These are phyloP conservation scores for Rhipidocladum racemiflorum DNA, from an alignment of 176 grass and related monocot genomes.

Conservation along the genomic window DNA sequence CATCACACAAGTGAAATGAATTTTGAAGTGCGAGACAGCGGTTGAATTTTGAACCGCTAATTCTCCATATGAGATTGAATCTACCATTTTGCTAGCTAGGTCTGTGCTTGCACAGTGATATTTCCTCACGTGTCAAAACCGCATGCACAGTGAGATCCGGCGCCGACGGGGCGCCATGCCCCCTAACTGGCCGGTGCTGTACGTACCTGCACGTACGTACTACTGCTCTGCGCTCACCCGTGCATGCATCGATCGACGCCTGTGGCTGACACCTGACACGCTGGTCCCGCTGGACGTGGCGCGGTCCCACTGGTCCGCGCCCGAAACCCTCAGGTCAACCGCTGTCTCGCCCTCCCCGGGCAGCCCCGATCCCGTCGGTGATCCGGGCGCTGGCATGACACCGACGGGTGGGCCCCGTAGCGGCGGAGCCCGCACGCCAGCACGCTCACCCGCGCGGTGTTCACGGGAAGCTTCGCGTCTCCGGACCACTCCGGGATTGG, in stretches of 20 bases:
- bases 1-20: no score
- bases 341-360: slow-evolving; percentile 10
- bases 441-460: not conserved
- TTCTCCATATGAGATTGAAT: no score
- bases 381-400: not conserved
- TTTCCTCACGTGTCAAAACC: slow-evolving; percentile 7
- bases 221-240: no score
- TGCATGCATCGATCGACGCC: no score
- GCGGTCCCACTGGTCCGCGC: not conserved
- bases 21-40: no score
- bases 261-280: not conserved
- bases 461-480: slow-evolving; percentile 19
- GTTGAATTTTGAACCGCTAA: no score
- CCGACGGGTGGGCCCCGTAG: not conserved
- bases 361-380: slow-evolving; percentile 13
- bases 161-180: slow-evolving; percentile 1
- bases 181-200: not conserved
- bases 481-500: not conserved
- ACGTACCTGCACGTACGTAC: no score
- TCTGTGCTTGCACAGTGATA: not conserved
- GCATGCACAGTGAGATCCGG: not conserved
- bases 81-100: no score
- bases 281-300: not conserved
- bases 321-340: not conserved
- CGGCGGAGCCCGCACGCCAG: not conserved